A percentile compares a stretch with the other conserved stretches of the same genome.
Conservation (phyloP, 805 yeast species). For the Saccharomyces eubayanus region DNA sequence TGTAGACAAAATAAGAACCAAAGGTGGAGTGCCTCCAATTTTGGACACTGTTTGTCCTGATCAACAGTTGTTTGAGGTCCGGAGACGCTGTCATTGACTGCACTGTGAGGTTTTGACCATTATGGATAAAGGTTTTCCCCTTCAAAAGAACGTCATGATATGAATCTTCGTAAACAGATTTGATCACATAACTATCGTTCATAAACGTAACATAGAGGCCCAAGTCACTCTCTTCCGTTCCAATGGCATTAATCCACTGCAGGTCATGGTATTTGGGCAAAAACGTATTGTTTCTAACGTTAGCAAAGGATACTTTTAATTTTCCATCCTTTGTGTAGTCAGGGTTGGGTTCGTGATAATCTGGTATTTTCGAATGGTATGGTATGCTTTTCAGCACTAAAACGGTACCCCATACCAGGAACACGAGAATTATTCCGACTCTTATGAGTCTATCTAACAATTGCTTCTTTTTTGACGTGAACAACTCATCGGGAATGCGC, state of each 20-base stretch:
- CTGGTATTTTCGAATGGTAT: background rate
- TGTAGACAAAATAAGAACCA: constrained; percentile 38
- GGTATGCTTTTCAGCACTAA: constrained; percentile 11
- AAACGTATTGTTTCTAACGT: constrained; percentile 49
- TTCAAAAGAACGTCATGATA: constrained; percentile 43
- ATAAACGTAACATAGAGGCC: constrained; percentile 57
- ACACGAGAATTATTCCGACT: constrained; percentile 10
- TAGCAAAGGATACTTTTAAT: constrained; percentile 33
- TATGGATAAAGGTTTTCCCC: constrained; percentile 38
- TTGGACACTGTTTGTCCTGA: constrained; percentile 52
- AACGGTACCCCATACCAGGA: constrained; percentile 22
- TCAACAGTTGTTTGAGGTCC: constrained; percentile 47
- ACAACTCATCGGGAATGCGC: constrained; percentile 12
- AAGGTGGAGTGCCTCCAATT: constrained; percentile 49
- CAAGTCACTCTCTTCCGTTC: constrained; percentile 43
- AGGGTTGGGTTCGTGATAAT: constrained; percentile 6
- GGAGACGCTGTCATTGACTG: constrained; percentile 59
- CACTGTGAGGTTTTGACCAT: constrained; percentile 37
- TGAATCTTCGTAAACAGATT: constrained; percentile 33
- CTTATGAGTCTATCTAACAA: constrained; percentile 7
- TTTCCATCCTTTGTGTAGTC: constrained; percentile 15
- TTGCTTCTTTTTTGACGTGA: constrained; percentile 4
- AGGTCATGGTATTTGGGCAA: constrained; percentile 43
- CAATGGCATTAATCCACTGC: constrained; percentile 60
- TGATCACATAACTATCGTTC: constrained; percentile 44